Evolutionary conservation across 1,139 yeast species (phyloP).

Genomic region (Saccharomyces hybrid): DNA sequence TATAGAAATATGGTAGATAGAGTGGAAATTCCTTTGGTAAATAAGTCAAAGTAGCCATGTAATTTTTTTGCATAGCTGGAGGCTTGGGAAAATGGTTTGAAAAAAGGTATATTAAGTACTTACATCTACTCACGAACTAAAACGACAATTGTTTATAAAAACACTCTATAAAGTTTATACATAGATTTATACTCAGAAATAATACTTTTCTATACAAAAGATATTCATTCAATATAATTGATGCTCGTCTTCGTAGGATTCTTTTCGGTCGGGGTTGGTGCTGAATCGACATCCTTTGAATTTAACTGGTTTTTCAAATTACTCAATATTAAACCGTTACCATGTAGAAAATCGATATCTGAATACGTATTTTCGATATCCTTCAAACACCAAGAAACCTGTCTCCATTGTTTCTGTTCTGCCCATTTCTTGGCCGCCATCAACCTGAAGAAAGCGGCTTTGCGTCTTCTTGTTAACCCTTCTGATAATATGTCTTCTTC

Average conservation of each 20-base stretch:
- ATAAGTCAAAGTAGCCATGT: not conserved
- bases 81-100: no score
- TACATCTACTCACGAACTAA: not conserved
- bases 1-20: constrained; percentile 65
- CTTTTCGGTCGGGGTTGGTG: constrained; percentile 1
- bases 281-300: not conserved
- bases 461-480: constrained; percentile 59
- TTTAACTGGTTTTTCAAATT: constrained; percentile 14
- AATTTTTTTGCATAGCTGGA: no score
- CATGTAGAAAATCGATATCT: constrained; percentile 13
- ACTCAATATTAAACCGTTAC: constrained; percentile 22
- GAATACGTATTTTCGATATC: constrained; percentile 22
- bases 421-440: constrained; percentile 73
- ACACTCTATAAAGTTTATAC: not conserved
- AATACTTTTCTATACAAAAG: not conserved
- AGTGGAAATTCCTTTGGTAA: constrained; percentile 10
- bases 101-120: not conserved
- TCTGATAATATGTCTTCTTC: constrained; percentile 38
- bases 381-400: constrained; percentile 27
- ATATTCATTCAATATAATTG: not conserved
- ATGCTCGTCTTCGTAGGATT: constrained; percentile 5
- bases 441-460: constrained; percentile 72
- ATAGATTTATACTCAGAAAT: not conserved
- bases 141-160: no score
- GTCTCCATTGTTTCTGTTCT: constrained; percentile 29